A percentile compares a stretch with the other conserved stretches of the same genome.
Conservation (phyloP, 129 eudicot species). For the Helianthus tuberosus region DNA sequence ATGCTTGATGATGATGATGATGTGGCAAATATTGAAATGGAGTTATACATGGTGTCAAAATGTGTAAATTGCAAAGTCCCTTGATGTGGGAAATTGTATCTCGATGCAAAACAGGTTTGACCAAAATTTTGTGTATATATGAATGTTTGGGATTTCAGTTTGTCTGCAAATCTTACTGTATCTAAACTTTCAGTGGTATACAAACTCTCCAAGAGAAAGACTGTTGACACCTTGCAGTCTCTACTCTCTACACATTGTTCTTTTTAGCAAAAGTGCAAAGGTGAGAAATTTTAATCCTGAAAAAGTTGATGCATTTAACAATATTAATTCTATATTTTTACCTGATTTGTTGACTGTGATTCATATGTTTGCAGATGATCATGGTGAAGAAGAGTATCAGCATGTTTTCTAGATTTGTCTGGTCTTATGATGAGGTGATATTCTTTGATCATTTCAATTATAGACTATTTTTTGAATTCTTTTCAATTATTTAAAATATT, state of each 20-base stretch:
- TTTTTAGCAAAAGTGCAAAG: conserved; percentile 71
- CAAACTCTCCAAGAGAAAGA: conserved; percentile 83
- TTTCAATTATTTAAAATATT: too few species aligned
- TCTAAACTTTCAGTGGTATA: conserved; percentile 70
- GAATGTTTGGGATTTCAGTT: too few species aligned
- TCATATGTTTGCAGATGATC: conserved; percentile 42
- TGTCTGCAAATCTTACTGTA: conserved; percentile 4
- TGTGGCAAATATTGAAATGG: conserved; percentile 69
- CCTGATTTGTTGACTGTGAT: conserved; percentile 17
- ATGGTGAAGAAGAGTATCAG: conserved; percentile 69
- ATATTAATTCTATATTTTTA: background rate
- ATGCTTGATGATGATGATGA: conserved; percentile 60
- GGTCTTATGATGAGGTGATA: too few species aligned
- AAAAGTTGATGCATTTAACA: background rate
- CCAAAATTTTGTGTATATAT: conserved; percentile 2
- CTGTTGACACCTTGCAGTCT: conserved; percentile 79
- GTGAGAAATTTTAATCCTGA: conserved; percentile 28
- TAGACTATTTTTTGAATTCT: too few species aligned
- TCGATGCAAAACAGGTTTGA: conserved; percentile 64
- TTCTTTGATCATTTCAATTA: too few species aligned
- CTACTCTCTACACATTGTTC: conserved; percentile 53
- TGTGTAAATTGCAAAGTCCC: conserved; percentile 56
- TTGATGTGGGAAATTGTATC: conserved; percentile 45
- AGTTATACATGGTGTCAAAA: conserved; percentile 60
- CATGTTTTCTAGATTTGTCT: background rate